Conservation (phyloP, 2,329 filamentous ascomycete genomes). For the Aspergillus melleus region DNA sequence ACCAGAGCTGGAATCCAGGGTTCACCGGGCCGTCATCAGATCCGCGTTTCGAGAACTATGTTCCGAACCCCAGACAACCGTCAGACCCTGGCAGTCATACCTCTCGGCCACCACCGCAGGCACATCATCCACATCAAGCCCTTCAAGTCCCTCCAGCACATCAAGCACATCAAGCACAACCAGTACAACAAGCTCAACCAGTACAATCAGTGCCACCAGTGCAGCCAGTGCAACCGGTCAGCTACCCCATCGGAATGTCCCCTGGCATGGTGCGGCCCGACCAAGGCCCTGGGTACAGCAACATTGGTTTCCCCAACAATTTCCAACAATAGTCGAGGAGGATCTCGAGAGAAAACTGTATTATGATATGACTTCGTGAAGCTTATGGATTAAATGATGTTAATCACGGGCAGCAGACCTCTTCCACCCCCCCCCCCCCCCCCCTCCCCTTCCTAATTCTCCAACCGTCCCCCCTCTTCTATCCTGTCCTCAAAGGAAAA, state of each 20-base stretch:
- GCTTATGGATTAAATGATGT: background rate
- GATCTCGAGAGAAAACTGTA: background rate
- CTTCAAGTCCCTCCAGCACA: too few relatives aligned
- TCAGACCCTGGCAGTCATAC: conserved; percentile 8
- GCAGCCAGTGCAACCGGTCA: background rate
- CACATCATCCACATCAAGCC: too few relatives aligned
- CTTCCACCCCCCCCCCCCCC: too few relatives aligned
- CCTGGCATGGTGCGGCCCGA: conserved; percentile 6
- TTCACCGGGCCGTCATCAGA: conserved; percentile 15
- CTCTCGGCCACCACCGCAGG: conserved; percentile 1
- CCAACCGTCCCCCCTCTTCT: background rate
- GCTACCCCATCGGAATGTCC: conserved; percentile 6
- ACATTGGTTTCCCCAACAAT: conserved; percentile 13
- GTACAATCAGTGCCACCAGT: too few relatives aligned
- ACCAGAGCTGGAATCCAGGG: conserved; percentile 27
- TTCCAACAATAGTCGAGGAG: conserved; percentile 3
- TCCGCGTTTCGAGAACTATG: conserved; percentile 13
- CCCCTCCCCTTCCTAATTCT: background rate
- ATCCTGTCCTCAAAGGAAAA: too few relatives aligned
- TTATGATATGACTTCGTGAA: background rate
- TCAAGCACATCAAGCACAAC: too few relatives aligned
- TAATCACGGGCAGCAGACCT: background rate
- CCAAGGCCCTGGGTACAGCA: conserved; percentile 9
- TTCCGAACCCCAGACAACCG: conserved; percentile 10
- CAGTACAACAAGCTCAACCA: too few relatives aligned